Base-by-base conservation (phyloP, 768 basidiomycete genomes). In the Phaffia tasmanica region DNA sequence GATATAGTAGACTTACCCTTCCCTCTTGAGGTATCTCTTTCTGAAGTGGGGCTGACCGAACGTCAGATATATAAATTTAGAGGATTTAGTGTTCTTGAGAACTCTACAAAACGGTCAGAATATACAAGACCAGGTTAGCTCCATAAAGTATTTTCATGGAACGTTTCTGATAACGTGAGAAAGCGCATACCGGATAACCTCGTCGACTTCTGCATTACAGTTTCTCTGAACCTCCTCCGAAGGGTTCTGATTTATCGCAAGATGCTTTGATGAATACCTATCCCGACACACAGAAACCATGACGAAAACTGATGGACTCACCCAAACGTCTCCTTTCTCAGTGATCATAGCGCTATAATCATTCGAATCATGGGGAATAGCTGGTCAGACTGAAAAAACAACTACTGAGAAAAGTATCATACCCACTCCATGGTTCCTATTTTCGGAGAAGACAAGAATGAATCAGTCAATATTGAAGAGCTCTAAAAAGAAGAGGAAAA, bases 31-130 rank as follows among this genome's bases (percentile, higher is more conserved):
- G 74, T 83, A 89, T 23, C 83, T 83, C 64, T 80, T 79, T 50
- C 89, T 84, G 74, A 92, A 91, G 74, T 92, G 89, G 0, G 89
- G 89, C 73, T 91, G 89, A 4, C 89, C 89, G 70, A 91, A 89
- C 5, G 89, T 91, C 66, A 55, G 30, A 49, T 69, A 69, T 21
- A 69, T 46, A 25, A 69, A 64, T n/a, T 61, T 35, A 2, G 61
- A 75, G 71, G 69, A 72, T 73, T 61, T 30, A 14, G 23, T 21
- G 16, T 35, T 35, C n/a, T 61, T 62, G n/a, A 67, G 66, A 4
- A 67, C 56, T 6, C 66, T 67, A 55, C 16, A 15, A 8, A 30
- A 16, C n/a, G 48, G 7, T 14, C 30, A 6, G n/a, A 18, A 79
- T 70, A 0, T 86, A 86, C 1, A 69, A 69, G 79, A 80, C n/a